These are phyloP conservation scores for Lachnellula cervina DNA, from an alignment of 2,329 filamentous ascomycete genomes.

Conservation along the genomic window DNA sequence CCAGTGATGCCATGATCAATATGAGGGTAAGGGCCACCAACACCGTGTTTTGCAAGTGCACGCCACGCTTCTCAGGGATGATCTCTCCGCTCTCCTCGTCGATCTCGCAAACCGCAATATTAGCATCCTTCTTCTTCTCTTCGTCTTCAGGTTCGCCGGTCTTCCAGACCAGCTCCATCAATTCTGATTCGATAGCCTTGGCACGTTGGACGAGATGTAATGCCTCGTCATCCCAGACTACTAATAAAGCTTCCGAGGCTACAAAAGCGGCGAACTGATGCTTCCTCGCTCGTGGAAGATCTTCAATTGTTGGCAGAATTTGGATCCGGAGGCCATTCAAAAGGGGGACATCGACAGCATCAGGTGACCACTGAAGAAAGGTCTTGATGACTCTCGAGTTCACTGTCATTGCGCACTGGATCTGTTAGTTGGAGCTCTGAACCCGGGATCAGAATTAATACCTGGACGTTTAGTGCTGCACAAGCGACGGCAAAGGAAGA, in stretches of 20 bases:
- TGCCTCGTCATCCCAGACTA: slow-evolving; percentile 81
- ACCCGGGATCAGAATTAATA: slow-evolving; percentile 33
- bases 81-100: slow-evolving; percentile 68
- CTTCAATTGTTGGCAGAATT: slow-evolving; percentile 66
- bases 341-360: slow-evolving; percentile 69
- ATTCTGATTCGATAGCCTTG: slow-evolving; percentile 66
- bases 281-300: slow-evolving; percentile 66
- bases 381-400: slow-evolving; percentile 77
- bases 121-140: slow-evolving; percentile 45
- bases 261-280: slow-evolving; percentile 79
- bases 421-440: slow-evolving; percentile 13
- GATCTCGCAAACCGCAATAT: slow-evolving; percentile 49
- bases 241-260: slow-evolving; percentile 61
- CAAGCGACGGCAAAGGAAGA: slow-evolving; percentile 62
- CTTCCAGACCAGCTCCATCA: slow-evolving; percentile 75
- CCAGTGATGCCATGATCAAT: slow-evolving; percentile 61
- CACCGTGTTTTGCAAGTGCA: slow-evolving; percentile 65
- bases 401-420: slow-evolving; percentile 71
- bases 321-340: slow-evolving; percentile 74
- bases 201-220: slow-evolving; percentile 65
- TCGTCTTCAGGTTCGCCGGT: slow-evolving; percentile 51
- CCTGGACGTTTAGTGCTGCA: slow-evolving; percentile 65
- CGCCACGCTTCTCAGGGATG: slow-evolving; percentile 58
- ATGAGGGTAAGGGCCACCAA: slow-evolving; percentile 63
- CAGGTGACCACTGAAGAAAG: slow-evolving; percentile 67